Evolutionary conservation across 1,139 yeast genomes (phyloP).

Genomic region (Wickerhamomyces sp.): DNA sequence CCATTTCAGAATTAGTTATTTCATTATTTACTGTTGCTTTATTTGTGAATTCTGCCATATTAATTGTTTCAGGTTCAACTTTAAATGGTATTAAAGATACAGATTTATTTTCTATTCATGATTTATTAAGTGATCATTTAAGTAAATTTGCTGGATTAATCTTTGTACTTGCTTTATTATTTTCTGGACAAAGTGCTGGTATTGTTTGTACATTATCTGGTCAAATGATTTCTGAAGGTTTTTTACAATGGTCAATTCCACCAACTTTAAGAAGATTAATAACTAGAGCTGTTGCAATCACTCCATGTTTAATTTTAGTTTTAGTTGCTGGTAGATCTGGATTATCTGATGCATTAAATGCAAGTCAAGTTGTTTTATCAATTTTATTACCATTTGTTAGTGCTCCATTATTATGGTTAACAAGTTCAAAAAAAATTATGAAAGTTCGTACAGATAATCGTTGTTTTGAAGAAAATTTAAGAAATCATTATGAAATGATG

Average conservation of each 20-base stretch:
- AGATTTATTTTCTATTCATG: conserved; percentile 69
- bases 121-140: conserved; percentile 52
- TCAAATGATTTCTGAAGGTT: conserved; percentile 77
- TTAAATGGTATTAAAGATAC: conserved; percentile 57
- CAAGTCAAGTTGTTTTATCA: conserved; percentile 70
- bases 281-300: conserved; percentile 68
- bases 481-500: conserved; percentile 13
- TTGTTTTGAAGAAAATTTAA: conserved; percentile 7
- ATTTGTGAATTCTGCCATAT: conserved; percentile 69
- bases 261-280: conserved; percentile 68
- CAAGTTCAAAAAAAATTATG: conserved; percentile 56
- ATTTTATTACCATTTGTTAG: conserved; percentile 67
- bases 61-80: conserved; percentile 71
- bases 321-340: conserved; percentile 66
- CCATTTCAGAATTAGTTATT: conserved; percentile 59
- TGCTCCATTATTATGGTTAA: conserved; percentile 72
- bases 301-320: conserved; percentile 66
- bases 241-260: conserved; percentile 62
- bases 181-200: conserved; percentile 79
- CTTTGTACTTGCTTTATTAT: conserved; percentile 68
- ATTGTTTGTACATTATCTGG: conserved; percentile 81
- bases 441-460: conserved; percentile 33
- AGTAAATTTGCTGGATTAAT: conserved; percentile 69
- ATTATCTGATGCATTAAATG: conserved; percentile 60
- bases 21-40: conserved; percentile 68